Conservation (phyloP, 495 filamentous ascomycete species). For the Neurospora sp. region DNA sequence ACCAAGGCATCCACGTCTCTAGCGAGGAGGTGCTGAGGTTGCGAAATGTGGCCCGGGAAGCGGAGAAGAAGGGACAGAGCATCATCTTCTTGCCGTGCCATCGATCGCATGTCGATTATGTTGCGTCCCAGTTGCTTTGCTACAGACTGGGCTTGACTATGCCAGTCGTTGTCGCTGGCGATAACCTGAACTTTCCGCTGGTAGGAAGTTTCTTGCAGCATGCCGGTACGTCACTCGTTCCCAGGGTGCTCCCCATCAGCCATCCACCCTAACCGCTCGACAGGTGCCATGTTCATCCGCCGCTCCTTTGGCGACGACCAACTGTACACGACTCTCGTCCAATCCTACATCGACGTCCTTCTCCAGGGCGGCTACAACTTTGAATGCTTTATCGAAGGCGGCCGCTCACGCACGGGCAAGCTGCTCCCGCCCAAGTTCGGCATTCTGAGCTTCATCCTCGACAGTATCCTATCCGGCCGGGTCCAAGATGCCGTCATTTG, state of each 20-base stretch:
- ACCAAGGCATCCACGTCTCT: constrained; percentile 95
- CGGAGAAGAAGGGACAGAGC: constrained; percentile 78
- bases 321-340: constrained; percentile 81
- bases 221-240: constrained; percentile 47
- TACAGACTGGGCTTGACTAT: constrained; percentile 83
- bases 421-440: constrained; percentile 90
- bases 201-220: constrained; percentile 87
- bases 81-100: constrained; percentile 95
- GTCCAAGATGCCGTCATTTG: constrained; percentile 87
- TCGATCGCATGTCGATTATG: constrained; percentile 90
- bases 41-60: constrained; percentile 68
- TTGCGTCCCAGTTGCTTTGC: constrained; percentile 86
- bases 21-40: constrained; percentile 84
- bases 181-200: constrained; percentile 90
- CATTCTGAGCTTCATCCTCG: constrained; percentile 86
- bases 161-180: constrained; percentile 89
- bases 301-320: constrained; percentile 86
- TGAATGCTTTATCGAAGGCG: constrained; percentile 95
- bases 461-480: constrained; percentile 78
- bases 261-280: not conserved
- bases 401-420: constrained; percentile 86
- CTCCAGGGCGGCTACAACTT: constrained; percentile 87
- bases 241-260: not conserved
- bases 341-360: constrained; percentile 89
- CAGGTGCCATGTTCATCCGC: constrained; percentile 92